These are phyloP conservation scores for Penicillium sp. DNA, from an alignment of 2,329 filamentous ascomycete genomes.

Conservation along the genomic window DNA sequence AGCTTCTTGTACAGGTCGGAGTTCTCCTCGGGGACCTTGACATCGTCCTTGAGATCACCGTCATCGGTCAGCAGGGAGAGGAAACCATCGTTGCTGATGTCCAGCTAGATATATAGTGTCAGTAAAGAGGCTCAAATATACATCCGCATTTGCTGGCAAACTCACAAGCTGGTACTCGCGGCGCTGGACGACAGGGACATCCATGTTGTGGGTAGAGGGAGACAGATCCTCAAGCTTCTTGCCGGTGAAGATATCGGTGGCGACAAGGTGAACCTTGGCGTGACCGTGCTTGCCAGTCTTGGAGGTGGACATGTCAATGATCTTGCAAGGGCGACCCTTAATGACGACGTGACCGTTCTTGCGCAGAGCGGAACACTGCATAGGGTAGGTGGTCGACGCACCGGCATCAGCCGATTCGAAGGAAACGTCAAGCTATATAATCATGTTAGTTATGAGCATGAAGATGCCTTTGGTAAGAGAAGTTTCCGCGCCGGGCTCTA, in stretches of 20 bases:
- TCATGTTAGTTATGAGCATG: not conserved
- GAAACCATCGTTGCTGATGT: constrained; percentile 91
- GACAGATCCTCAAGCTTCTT: constrained; percentile 99
- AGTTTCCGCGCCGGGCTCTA: not conserved
- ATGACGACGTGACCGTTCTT: constrained; percentile 99
- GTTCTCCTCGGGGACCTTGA: constrained; percentile 78
- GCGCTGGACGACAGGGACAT: constrained; percentile 90
- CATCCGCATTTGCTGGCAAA: constrained; percentile 22
- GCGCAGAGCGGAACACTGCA: constrained; percentile 99
- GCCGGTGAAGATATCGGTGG: constrained; percentile 97
- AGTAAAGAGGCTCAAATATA: not conserved
- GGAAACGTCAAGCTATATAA: constrained; percentile 64
- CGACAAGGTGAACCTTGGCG: constrained; percentile 99
- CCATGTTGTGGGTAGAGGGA: constrained; percentile 84
- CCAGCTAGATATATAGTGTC: constrained; percentile 60
- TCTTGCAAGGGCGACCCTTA: constrained; percentile 99
- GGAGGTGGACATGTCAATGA: constrained; percentile 99
- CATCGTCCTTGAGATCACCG: constrained; percentile 89
- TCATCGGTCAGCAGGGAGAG: constrained; percentile 89
- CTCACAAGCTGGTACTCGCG: constrained; percentile 93
- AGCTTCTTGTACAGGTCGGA: constrained; percentile 83
- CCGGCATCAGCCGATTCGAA: constrained; percentile 97
- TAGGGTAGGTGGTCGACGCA: constrained; percentile 89
- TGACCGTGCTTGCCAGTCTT: constrained; percentile 99
- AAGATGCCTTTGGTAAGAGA: constrained; percentile 2